These are phyloP conservation scores for Imleria badia DNA, from an alignment of 768 basidiomycete species.

Conservation along the genomic window DNA sequence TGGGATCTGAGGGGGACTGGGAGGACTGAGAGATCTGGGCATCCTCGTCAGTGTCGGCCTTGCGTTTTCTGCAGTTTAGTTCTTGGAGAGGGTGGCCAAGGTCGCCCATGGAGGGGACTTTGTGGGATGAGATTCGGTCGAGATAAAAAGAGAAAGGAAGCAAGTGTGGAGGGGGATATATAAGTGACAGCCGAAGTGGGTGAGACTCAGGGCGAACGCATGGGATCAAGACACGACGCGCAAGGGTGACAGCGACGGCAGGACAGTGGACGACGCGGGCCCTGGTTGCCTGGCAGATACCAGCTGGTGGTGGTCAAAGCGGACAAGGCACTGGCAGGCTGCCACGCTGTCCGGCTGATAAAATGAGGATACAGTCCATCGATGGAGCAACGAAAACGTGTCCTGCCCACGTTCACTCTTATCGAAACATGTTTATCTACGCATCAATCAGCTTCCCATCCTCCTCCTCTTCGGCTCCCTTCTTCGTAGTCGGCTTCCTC, in stretches of 20 bases:
- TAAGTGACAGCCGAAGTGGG: conserved; percentile 30
- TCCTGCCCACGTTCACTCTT: conserved; percentile 21
- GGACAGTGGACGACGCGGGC: conserved; percentile 6
- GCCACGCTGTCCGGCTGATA: conserved; percentile 32
- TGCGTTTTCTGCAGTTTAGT: conserved; percentile 63
- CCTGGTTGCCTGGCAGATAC: conserved; percentile 33
- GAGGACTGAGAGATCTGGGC: conserved; percentile 36
- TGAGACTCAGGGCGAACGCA: conserved; percentile 35
- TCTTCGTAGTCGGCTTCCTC: conserved; percentile 75
- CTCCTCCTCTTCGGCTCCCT: conserved; percentile 46
- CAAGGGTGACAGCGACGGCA: conserved; percentile 21
- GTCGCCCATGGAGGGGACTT: conserved; percentile 53
- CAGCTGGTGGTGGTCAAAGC: conserved; percentile 22
- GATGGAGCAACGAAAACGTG: conserved; percentile 19
- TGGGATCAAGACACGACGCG: conserved; percentile 26
- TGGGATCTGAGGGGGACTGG: conserved; percentile 28
- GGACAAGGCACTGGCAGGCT: conserved; percentile 29
- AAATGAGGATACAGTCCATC: conserved; percentile 20
- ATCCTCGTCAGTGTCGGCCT: conserved; percentile 54
- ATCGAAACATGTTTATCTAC: conserved; percentile 35
- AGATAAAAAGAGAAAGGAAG: conserved; percentile 16
- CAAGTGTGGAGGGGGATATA: conserved; percentile 28
- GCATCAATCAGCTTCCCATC: conserved; percentile 61
- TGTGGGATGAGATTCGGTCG: conserved; percentile 14
- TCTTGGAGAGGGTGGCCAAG: conserved; percentile 52